These are phyloP conservation scores for Talaromyces sp. DNA, from an alignment of 2,329 filamentous ascomycete species.

Conservation along the genomic window DNA sequence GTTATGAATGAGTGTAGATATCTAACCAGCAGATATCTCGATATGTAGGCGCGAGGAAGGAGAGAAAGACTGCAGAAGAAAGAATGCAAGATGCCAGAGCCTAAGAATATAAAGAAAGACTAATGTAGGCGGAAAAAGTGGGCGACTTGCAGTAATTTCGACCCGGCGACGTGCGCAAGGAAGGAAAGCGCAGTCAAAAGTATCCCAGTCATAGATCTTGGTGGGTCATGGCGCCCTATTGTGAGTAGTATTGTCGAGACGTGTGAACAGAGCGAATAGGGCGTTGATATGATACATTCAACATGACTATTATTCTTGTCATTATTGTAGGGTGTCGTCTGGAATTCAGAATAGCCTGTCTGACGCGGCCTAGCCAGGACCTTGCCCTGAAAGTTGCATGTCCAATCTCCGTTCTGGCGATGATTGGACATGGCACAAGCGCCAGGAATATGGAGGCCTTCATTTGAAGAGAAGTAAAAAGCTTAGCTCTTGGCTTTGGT, in stretches of 20 bases:
- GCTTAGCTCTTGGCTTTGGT: not conserved
- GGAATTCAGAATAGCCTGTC: not conserved
- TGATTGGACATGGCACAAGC: conserved; percentile 3
- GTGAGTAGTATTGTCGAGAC: not conserved
- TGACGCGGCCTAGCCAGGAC: not conserved
- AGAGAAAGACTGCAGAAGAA: not conserved
- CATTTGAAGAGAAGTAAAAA: not conserved
- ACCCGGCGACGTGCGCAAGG: not conserved
- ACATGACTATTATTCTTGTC: not conserved
- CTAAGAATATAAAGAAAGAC: not conserved
- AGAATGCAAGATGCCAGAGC: not conserved
- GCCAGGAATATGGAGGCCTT: conserved; percentile 1
- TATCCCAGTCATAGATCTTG: not conserved
- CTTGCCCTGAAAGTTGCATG: not conserved
- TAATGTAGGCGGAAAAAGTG: not conserved
- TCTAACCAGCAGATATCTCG: conserved; percentile 5
- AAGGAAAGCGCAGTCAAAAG: not conserved
- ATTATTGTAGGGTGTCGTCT: not conserved
- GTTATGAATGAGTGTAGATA: not conserved
- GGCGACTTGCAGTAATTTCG: not conserved
- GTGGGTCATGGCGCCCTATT: conserved; percentile 2
- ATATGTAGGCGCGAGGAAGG: not conserved
- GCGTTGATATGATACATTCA: not conserved
- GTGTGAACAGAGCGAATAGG: not conserved
- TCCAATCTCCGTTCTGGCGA: not conserved